Base-by-base conservation (phyloP, 2,329 filamentous ascomycete species). In the Rugonectria rugulosa region DNA sequence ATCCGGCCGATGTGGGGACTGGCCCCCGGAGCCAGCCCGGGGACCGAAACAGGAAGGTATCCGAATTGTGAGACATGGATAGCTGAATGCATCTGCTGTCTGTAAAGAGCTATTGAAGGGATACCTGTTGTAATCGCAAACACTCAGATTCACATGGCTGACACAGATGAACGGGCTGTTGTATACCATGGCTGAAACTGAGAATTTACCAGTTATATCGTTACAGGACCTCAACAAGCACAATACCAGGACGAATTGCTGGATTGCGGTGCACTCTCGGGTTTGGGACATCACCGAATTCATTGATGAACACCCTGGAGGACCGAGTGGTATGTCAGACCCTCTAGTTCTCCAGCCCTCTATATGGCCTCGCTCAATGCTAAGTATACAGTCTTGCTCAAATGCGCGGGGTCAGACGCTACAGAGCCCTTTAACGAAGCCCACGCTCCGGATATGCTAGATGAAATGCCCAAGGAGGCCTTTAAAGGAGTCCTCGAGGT, bases 261-360 rank as follows among this genome's bases (percentile, higher is more conserved):
- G 88, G 88, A 82, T 90, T 55, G 86, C 89, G 15, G 81, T 91
- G 19, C 82, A 90, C 69, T 81, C 82, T 40, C 81, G 83, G 64
- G 86, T 90, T 23, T 91, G 88, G 79, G 86, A 91, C 68, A 75
- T 91, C 42, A 88, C 87, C 3, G 80, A 85, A 2, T 91, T 91
- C 63, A 77, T 88, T 14, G 62, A 69, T 21, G 64, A 70, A 34
- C 74, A 77, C 32, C 74, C 74, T 1, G 75, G 75, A 9, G 75
- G 75, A 2, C 60, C 68, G 5, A 65, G 57, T 72, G 73, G 72
- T 70, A 45, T 52, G 64, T 53, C 26, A 27, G 26, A 11, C 26
- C 7, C 26, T 7, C 26, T 27, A 11, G 26, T 7, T 7, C 26
- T n/a, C 14, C n/a, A 14, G 6, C 29, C 29, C 8, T 8, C 5